Conservation (phyloP, 192 early-diverging fungal genomes). For the Coemansia sp. region DNA sequence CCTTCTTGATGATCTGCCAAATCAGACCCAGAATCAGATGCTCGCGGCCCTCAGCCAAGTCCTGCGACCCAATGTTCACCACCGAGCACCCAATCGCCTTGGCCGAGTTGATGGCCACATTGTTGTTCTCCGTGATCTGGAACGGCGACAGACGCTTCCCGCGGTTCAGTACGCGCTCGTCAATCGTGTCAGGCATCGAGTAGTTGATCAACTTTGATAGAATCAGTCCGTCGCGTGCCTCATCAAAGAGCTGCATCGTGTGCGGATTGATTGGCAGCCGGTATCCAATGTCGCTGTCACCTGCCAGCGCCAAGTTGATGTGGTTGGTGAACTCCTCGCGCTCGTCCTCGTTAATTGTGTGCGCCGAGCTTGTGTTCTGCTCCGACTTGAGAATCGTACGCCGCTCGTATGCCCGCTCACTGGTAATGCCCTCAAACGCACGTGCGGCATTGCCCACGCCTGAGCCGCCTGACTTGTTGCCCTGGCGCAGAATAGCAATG, state of each 20-base stretch:
- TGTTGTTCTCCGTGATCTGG: constrained; percentile 99
- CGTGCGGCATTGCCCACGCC: constrained; percentile 24
- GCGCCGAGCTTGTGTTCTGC: constrained; percentile 81
- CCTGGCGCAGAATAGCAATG: constrained; percentile 43
- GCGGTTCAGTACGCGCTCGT: constrained; percentile 95
- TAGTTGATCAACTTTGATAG: constrained; percentile 98
- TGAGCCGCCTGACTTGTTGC: constrained; percentile 24
- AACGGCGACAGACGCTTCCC: constrained; percentile 88
- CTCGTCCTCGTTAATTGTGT: constrained; percentile 99
- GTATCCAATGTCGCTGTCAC: constrained; percentile 80
- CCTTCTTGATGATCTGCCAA: constrained; percentile 99
- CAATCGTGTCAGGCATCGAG: constrained; percentile 93
- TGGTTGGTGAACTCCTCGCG: constrained; percentile 94
- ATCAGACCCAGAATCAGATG: constrained; percentile 96
- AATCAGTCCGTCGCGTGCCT: constrained; percentile 91
- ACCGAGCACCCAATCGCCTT: constrained; percentile 99
- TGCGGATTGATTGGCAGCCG: constrained; percentile 89
- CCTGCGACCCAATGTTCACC: constrained; percentile 96
- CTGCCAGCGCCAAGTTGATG: constrained; percentile 82
- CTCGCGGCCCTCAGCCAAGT: constrained; percentile 94
- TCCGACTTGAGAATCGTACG: constrained; percentile 88
- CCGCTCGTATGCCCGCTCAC: constrained; percentile 58
- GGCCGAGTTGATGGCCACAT: constrained; percentile 97
- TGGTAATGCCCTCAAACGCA: constrained; percentile 54
- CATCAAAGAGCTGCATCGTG: constrained; percentile 96